Percentiles rank a stretch among this genome's conserved stretches.
phyloP scores from a whole-genome alignment of 164 flowering plant genomes.

The grape (Vitis vinifera) region ASM3070453v1 NC_081811.1:26769001-26769500 shows the following conservation, averaged over 20 bases:
- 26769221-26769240: background rate
- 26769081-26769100: background rate
- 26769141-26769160: slow-evolving; percentile 17
- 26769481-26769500: slow-evolving; percentile 4
- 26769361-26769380: slow-evolving; percentile 17
- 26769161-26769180: slow-evolving; percentile 2
- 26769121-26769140: background rate
- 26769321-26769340: background rate
- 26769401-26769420: background rate
- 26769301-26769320: background rate
- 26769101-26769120: background rate
- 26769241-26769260: background rate
- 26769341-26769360: slow-evolving; percentile 3
- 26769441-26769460: background rate
- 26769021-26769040: background rate
- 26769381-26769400: background rate
- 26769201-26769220: slow-evolving; percentile 5
- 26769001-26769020: no score
- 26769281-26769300: slow-evolving; percentile 6
- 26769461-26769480: background rate
- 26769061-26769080: background rate
- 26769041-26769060: background rate
- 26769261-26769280: background rate
- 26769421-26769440: slow-evolving; percentile 1
- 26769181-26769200: background rate